Percentiles rank a stretch among this genome's conserved stretches.
phyloP scores from a whole-genome alignment of 768 basidiomycete genomes.

The Amanita subjunquillea region DNA sequence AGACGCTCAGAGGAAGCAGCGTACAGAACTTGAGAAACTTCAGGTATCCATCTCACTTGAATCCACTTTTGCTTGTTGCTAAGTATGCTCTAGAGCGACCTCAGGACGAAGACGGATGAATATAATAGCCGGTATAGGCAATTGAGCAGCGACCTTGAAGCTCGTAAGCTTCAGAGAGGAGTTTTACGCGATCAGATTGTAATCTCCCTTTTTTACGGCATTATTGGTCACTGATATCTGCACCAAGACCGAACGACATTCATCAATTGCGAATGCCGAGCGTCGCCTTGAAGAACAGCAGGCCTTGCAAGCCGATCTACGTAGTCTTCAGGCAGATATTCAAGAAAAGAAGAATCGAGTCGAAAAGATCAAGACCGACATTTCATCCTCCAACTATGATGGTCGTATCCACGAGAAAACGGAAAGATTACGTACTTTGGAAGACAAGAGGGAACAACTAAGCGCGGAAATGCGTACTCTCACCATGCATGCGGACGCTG shows the following conservation, averaged over 20 bases:
- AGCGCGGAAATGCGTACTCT: slow-evolving; percentile 62
- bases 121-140: slow-evolving; percentile 50
- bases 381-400: slow-evolving; percentile 56
- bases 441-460: slow-evolving; percentile 59
- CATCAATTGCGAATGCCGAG: slow-evolving; percentile 42
- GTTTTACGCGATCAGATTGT: slow-evolving; percentile 51
- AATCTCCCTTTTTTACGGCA: background rate
- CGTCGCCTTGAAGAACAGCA: slow-evolving; percentile 45
- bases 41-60: slow-evolving; percentile 34
- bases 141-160: slow-evolving; percentile 44
- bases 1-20: slow-evolving; percentile 54
- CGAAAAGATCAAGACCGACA: slow-evolving; percentile 47
- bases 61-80: background rate
- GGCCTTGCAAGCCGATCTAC: slow-evolving; percentile 41
- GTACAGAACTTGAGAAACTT: slow-evolving; percentile 52
- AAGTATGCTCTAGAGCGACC: slow-evolving; percentile 33
- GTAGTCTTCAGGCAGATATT: slow-evolving; percentile 48
- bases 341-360: slow-evolving; percentile 58
- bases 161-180: slow-evolving; percentile 41
- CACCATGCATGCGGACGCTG: slow-evolving; percentile 68
- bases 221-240: background rate
- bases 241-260: slow-evolving; percentile 38
- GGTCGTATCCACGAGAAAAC: slow-evolving; percentile 46
- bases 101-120: slow-evolving; percentile 46
- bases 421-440: slow-evolving; percentile 44